Conservation (phyloP, 2,329 filamentous ascomycete genomes). For the Neofusicoccum kwambonambiense region DNA sequence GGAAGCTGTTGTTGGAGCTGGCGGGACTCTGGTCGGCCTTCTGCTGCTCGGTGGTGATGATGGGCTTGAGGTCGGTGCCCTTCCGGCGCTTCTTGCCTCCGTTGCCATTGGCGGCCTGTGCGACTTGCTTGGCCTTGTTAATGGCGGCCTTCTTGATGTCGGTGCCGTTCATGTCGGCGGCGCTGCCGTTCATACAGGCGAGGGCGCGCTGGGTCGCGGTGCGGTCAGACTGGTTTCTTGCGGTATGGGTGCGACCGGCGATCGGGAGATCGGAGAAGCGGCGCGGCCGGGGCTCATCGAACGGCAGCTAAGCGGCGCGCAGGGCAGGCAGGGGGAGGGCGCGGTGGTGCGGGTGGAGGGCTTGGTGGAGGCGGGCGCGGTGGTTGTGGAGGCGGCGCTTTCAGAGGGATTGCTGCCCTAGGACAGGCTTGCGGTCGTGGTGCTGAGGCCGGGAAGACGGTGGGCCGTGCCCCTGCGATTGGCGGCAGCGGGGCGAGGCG, state of each 20-base stretch:
- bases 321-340: conserved; percentile 18
- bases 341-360: conserved; percentile 21
- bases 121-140: conserved; percentile 65
- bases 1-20: conserved; percentile 33
- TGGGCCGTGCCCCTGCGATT: conserved; percentile 16
- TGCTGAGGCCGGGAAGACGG: conserved; percentile 13
- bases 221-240: conserved; percentile 11
- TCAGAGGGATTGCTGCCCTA: conserved; percentile 21
- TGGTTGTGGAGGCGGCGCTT: conserved; percentile 28
- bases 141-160: conserved; percentile 65
- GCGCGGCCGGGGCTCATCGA: conserved; percentile 32
- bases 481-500: conserved; percentile 14
- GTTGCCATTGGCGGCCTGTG: conserved; percentile 56
- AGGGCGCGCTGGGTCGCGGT: conserved; percentile 14
- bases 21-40: conserved; percentile 46
- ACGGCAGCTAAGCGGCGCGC: conserved; percentile 13
- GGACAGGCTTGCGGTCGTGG: conserved; percentile 12
- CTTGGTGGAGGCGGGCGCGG: conserved; percentile 21
- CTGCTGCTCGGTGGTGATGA: conserved; percentile 67
- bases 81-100: conserved; percentile 73
- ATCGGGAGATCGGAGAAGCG: conserved; percentile 23
- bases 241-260: conserved; percentile 21
- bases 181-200: conserved; percentile 13
- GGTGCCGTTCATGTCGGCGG: conserved; percentile 57
- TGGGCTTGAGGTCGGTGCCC: conserved; percentile 68